These are phyloP conservation scores for Gracilaria gracilis DNA, from an alignment of 23 red algal genomes.

Conservation along the genomic window DNA sequence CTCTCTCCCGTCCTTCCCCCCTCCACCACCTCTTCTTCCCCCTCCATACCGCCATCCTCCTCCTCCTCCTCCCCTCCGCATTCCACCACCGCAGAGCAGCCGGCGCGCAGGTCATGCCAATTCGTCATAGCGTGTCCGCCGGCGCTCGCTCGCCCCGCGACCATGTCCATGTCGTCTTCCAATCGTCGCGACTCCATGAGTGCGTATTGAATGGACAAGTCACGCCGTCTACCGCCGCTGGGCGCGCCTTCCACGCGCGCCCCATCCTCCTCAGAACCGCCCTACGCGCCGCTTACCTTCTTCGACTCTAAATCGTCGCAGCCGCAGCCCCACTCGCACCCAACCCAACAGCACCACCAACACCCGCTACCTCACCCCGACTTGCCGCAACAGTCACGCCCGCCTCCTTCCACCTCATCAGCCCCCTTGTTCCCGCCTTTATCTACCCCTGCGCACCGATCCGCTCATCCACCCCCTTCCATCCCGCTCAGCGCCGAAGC, in stretches of 20 bases:
- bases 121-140: neutral
- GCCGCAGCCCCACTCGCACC: neutral
- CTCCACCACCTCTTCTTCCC: neutral
- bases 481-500: constrained; percentile 29
- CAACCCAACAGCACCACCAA: neutral
- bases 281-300: constrained; percentile 5
- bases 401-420: neutral
- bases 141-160: neutral
- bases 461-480: constrained; percentile 9
- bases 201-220: constrained; percentile 32
- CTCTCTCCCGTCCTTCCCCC: neutral
- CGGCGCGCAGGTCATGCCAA: constrained; percentile 17
- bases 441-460: neutral
- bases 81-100: neutral
- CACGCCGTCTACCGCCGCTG: constrained; percentile 22
- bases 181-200: neutral
- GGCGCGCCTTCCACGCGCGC: constrained; percentile 28
- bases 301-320: constrained; percentile 12
- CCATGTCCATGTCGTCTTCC: neutral
- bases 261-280: neutral
- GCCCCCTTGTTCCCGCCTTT: neutral
- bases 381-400: neutral
- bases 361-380: neutral
- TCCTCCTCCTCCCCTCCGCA: neutral
- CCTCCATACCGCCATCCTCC: neutral